Conservation (phyloP, 192 early-diverging fungal genomes). For the Coemansia sp. region DNA sequence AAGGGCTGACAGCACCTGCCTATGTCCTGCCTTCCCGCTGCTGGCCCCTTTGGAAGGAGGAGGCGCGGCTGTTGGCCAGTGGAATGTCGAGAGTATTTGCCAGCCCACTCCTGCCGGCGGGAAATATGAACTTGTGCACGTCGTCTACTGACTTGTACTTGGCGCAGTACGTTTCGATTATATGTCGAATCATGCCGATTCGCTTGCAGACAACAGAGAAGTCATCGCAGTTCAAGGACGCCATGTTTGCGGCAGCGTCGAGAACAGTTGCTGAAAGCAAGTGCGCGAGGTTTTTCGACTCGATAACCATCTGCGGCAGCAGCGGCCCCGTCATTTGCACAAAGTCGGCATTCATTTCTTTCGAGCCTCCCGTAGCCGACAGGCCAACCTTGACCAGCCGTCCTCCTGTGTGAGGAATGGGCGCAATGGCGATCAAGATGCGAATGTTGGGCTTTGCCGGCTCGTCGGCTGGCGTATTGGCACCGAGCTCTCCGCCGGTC, state of each 20-base stretch:
- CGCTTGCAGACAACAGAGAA: constrained; percentile 42
- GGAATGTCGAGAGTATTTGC: constrained; percentile 18
- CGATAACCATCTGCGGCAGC: constrained; percentile 26
- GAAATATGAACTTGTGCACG: constrained; percentile 39
- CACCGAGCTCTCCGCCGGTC: not conserved
- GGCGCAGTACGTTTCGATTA: constrained; percentile 22
- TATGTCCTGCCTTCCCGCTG: not conserved
- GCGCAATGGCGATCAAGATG: constrained; percentile 31
- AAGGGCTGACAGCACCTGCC: too few species aligned
- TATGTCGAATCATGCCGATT: constrained; percentile 29
- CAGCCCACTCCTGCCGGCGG: constrained; percentile 36
- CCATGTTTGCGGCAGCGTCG: constrained; percentile 43
- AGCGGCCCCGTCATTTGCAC: constrained; percentile 42
- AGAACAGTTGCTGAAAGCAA: constrained; percentile 39
- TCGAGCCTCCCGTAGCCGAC: constrained; percentile 26
- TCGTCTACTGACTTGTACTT: constrained; percentile 8
- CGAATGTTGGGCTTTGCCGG: constrained; percentile 5
- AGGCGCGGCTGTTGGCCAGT: not conserved
- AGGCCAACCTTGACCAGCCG: constrained; percentile 30
- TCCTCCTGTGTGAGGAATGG: constrained; percentile 22
- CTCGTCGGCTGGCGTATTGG: not conserved
- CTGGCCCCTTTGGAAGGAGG: not conserved
- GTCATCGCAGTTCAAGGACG: constrained; percentile 36
- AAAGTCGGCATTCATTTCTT: constrained; percentile 43
- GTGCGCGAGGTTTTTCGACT: constrained; percentile 21